phyloP scores from a whole-genome alignment of 305 asterid genomes.

The Fraxinus nigra region DNA sequence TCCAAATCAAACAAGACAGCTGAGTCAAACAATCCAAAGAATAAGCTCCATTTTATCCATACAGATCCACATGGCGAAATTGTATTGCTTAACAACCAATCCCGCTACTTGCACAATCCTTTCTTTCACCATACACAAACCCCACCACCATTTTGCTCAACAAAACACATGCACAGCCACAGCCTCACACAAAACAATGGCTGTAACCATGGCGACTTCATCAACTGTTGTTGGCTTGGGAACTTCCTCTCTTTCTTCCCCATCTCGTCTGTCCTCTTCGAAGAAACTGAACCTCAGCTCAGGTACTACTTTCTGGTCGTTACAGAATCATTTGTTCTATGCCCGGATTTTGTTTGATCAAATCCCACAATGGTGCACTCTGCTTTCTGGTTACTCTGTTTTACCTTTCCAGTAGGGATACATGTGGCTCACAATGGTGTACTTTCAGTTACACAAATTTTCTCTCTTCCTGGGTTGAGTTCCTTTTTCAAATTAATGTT shows the following conservation, averaged over 20 bases:
- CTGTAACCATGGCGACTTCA: slow-evolving; percentile 48
- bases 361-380: not conserved
- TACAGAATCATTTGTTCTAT: not conserved
- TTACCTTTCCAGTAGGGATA: not conserved
- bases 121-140: slow-evolving; percentile 40
- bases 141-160: slow-evolving; percentile 19
- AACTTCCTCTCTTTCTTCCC: slow-evolving; percentile 38
- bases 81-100: slow-evolving; percentile 46
- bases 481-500: not conserved
- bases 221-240: slow-evolving; percentile 67
- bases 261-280: slow-evolving; percentile 39
- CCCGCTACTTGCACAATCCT: slow-evolving; percentile 35
- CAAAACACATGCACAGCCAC: slow-evolving; percentile 13
- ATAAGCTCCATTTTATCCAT: slow-evolving; percentile 50
- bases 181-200: slow-evolving; percentile 29
- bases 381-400: not conserved
- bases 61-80: slow-evolving; percentile 59
- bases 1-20: too few relatives aligned
- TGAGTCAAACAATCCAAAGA: slow-evolving; percentile 23
- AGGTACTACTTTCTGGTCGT: slow-evolving; percentile 29
- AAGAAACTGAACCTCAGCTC: slow-evolving; percentile 48
- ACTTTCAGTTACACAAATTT: not conserved
- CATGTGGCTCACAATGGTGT: not conserved
- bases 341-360: not conserved
- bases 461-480: not conserved